Percentiles rank a stretch among this genome's conserved stretches.
Evolutionary conservation across 2,329 filamentous ascomycete genomes (phyloP).

Genomic region (Botrytis hyacinthi): DNA sequence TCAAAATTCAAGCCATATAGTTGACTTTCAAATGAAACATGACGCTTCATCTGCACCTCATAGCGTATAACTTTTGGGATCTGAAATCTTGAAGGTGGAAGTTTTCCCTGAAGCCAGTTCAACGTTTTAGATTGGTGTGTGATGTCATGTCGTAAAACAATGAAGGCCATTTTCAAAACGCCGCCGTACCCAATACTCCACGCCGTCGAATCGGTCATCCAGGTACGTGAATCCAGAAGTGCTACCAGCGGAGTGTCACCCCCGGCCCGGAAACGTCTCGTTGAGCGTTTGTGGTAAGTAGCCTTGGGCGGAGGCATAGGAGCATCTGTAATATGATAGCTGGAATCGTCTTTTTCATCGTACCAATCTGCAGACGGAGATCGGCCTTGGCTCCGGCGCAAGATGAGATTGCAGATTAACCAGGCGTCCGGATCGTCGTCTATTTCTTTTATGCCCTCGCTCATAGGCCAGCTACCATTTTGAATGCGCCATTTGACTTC

Average conservation of each 20-base stretch:
- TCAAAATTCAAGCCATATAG: not conserved
- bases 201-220: rapidly evolving
- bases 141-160: not conserved
- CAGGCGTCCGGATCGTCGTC: not conserved
- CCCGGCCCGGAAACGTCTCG: not conserved
- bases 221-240: rapidly evolving
- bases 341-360: not conserved
- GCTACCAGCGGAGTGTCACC: not conserved
- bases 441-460: not conserved
- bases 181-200: not conserved
- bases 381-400: not conserved
- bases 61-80: not conserved
- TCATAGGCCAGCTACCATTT: not conserved
- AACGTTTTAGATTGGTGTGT: not conserved
- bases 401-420: not conserved
- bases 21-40: not conserved
- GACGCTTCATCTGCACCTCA: not conserved
- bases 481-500: rapidly evolving
- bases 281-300: not conserved
- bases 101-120: not conserved
- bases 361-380: not conserved
- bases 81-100: not conserved
- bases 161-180: not conserved
- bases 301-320: not conserved
- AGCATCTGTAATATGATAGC: not conserved